Conservation (phyloP, 345 rosid species). For the Raphanus raphanistrum region DNA sequence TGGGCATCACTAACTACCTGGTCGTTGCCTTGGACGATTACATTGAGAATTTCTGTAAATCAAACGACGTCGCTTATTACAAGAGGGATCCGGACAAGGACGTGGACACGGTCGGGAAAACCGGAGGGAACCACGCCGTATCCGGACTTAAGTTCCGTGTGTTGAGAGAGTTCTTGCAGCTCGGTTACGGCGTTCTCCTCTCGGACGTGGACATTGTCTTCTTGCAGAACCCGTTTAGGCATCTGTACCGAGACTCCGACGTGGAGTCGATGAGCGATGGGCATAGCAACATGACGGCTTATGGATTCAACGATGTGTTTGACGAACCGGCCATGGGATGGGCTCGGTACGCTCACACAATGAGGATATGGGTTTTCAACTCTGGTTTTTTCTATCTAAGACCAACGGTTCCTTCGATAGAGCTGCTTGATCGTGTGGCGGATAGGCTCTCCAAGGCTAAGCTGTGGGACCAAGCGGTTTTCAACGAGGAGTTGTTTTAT, state of each 20-base stretch:
- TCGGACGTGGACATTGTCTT: conserved; percentile 89
- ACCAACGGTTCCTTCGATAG: conserved; percentile 83
- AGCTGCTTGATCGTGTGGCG: conserved; percentile 90
- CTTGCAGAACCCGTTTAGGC: conserved; percentile 87
- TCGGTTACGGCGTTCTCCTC: conserved; percentile 91
- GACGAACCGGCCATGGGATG: conserved; percentile 96
- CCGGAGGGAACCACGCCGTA: conserved; percentile 92
- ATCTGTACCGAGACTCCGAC: conserved; percentile 84
- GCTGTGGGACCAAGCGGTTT: conserved; percentile 94
- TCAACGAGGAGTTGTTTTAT: conserved; percentile 85
- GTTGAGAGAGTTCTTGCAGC: conserved; percentile 91
- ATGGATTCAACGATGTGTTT: conserved; percentile 81
- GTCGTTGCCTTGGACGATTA: conserved; percentile 82
- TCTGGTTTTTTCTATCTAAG: conserved; percentile 91
- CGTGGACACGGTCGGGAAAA: conserved; percentile 67
- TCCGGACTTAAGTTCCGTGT: conserved; percentile 88
- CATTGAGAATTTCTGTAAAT: conserved; percentile 69
- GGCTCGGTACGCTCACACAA: conserved; percentile 97
- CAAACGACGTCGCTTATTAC: conserved; percentile 72
- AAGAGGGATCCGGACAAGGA: conserved; percentile 78
- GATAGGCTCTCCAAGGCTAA: conserved; percentile 60
- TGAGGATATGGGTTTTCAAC: conserved; percentile 98
- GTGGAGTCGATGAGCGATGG: conserved; percentile 98
- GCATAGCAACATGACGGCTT: conserved; percentile 78
- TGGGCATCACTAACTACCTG: conserved; percentile 70